Conservation (phyloP, 192 early-diverging fungal species). For the Paraglomus occultum region DNA sequence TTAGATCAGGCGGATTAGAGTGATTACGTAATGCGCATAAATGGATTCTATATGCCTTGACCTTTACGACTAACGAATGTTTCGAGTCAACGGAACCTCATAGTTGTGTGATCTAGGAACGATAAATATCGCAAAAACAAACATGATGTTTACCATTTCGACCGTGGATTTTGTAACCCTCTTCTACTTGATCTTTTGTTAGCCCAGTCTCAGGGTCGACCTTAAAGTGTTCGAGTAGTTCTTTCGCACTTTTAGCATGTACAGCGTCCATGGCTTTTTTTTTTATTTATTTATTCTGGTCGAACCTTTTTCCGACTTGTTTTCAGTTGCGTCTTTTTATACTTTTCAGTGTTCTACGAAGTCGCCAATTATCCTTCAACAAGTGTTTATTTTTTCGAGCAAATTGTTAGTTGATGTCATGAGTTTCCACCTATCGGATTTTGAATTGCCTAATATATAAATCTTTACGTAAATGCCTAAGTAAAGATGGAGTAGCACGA, state of each 20-base stretch:
- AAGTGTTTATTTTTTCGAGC: no score
- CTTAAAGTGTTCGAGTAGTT: constrained; percentile 66
- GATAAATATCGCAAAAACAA: neutral
- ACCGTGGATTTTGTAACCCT: constrained; percentile 66
- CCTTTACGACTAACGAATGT: neutral
- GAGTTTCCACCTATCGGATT: no score
- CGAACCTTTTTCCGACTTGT: neutral
- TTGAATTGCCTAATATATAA: no score
- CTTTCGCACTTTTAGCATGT: constrained; percentile 58
- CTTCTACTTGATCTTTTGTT: constrained; percentile 57
- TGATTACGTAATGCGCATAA: neutral
- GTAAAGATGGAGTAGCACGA: no score
- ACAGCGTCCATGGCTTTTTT: constrained; percentile 58
- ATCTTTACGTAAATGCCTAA: no score
- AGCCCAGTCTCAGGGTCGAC: constrained; percentile 68
- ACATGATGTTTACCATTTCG: constrained; percentile 66
- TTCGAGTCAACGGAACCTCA: neutral
- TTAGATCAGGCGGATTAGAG: neutral
- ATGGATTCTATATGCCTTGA: neutral
- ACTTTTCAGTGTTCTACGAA: no score
- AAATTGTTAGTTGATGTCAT: no score
- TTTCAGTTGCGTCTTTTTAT: no score
- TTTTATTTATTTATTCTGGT: neutral
- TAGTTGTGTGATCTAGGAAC: neutral
- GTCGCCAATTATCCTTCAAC: no score